Conservation (phyloP, 2,329 filamentous ascomycete genomes). For the Ophiostoma triangulosporum region DNA sequence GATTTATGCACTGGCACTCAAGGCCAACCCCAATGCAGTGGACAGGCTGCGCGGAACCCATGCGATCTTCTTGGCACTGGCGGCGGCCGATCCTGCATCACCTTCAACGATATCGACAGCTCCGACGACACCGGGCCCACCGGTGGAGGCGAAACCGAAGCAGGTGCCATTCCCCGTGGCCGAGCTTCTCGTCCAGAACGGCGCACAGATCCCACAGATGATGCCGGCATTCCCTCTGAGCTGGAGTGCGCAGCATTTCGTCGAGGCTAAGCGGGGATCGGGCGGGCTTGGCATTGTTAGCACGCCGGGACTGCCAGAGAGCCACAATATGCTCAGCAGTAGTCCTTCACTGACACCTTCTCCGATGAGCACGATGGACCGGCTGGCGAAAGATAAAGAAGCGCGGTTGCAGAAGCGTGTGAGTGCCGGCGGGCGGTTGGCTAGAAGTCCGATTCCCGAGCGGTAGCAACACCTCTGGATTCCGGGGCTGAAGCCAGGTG, state of each 20-base stretch:
- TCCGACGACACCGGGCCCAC: not conserved
- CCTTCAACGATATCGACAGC: conserved; percentile 38
- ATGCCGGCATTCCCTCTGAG: conserved; percentile 76
- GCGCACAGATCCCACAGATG: conserved; percentile 66
- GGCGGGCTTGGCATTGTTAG: conserved; percentile 1
- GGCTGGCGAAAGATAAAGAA: conserved; percentile 49
- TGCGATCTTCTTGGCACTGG: conserved; percentile 78
- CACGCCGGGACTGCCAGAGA: not conserved
- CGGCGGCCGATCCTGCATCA: conserved; percentile 79
- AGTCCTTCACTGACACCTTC: conserved; percentile 36
- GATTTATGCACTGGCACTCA: conserved; percentile 75
- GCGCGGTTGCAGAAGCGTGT: conserved; percentile 62
- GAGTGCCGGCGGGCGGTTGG: conserved; percentile 62
- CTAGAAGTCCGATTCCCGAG: conserved; percentile 50
- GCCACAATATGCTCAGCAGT: not conserved
- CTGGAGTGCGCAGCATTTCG: conserved; percentile 63
- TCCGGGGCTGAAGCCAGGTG: conserved; percentile 1
- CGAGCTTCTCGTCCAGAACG: conserved; percentile 85
- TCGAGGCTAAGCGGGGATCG: conserved; percentile 59
- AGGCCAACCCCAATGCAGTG: conserved; percentile 72
- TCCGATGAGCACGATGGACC: conserved; percentile 30
- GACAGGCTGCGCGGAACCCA: conserved; percentile 84
- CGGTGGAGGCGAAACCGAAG: conserved; percentile 31
- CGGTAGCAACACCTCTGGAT: conserved; percentile 29
- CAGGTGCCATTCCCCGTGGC: conserved; percentile 70